Percentiles rank a stretch among this genome's conserved stretches.
Conservation (phyloP, 2,329 filamentous ascomycete genomes). For the Alternaria angustiovoidea region DNA sequence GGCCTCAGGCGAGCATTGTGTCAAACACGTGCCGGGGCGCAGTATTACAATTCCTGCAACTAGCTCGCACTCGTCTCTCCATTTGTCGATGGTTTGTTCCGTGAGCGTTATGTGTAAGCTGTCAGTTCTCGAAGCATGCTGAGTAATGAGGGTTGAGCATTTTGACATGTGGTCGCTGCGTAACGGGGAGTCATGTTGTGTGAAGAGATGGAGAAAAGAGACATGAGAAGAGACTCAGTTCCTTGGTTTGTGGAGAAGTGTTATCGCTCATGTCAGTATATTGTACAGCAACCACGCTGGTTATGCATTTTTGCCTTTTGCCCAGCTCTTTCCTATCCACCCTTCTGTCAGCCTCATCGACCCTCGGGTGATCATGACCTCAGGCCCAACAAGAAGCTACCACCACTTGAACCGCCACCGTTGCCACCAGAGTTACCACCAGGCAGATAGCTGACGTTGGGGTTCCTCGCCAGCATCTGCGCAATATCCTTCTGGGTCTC, state of each 20-base stretch:
- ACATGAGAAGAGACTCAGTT: conserved; percentile 4
- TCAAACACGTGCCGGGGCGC: conserved; percentile 9
- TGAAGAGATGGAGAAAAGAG: background rate
- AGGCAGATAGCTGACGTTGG: conserved; percentile 94
- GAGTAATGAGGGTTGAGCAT: background rate
- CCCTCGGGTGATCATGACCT: conserved; percentile 52
- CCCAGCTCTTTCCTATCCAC: background rate
- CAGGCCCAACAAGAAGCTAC: conserved; percentile 73
- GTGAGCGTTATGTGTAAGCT: background rate
- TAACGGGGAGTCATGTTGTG: background rate
- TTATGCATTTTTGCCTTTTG: conserved; percentile 26
- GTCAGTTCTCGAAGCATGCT: background rate
- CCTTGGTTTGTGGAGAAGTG: conserved; percentile 12
- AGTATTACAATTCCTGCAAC: conserved; percentile 13
- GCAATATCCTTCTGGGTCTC: conserved; percentile 97
- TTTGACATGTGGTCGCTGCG: background rate
- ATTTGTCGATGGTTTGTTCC: background rate
- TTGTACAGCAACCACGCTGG: conserved; percentile 43
- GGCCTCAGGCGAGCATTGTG: conserved; percentile 16
- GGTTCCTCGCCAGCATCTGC: conserved; percentile 84
- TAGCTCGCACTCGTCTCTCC: background rate
- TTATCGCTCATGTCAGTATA: conserved; percentile 28
- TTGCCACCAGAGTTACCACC: conserved; percentile 68
- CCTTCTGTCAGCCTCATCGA: background rate
- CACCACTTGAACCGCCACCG: conserved; percentile 66